Evolutionary conservation across 2,329 filamentous ascomycete genomes (phyloP).

Genomic region (Paraconiothyrium sp.): DNA sequence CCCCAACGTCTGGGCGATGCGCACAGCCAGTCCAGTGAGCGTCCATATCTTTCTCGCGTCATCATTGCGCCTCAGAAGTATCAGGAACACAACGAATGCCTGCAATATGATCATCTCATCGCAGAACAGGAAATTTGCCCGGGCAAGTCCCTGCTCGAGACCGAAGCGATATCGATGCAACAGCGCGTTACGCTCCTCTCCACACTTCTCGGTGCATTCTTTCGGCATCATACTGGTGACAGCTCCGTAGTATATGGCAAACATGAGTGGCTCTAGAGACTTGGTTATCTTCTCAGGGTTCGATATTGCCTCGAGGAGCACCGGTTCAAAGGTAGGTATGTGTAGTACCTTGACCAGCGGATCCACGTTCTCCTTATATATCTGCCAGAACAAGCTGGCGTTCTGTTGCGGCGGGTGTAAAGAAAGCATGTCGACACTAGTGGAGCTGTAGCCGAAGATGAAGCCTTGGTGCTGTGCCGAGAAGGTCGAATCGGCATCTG

Average conservation of each 20-base stretch:
- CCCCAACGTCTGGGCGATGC: slow-evolving; percentile 68
- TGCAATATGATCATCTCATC: slow-evolving; percentile 70
- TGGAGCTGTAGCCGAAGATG: slow-evolving; percentile 76
- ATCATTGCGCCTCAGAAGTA: slow-evolving; percentile 62
- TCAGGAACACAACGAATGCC: slow-evolving; percentile 69
- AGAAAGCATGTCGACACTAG: slow-evolving; percentile 71
- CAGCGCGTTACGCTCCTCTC: slow-evolving; percentile 60
- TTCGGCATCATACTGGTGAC: slow-evolving; percentile 61
- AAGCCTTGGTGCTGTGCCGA: slow-evolving; percentile 73
- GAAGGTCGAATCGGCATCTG: slow-evolving; percentile 48
- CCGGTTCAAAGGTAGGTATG: slow-evolving; percentile 70
- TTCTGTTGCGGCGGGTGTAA: slow-evolving; percentile 73
- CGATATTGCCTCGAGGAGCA: slow-evolving; percentile 68
- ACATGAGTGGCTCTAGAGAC: slow-evolving; percentile 67
- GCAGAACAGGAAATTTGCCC: slow-evolving; percentile 69
- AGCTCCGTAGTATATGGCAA: slow-evolving; percentile 69
- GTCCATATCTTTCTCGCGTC: slow-evolving; percentile 66
- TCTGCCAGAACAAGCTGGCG: slow-evolving; percentile 73
- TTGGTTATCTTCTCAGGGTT: slow-evolving; percentile 68
- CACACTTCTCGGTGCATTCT: slow-evolving; percentile 60
- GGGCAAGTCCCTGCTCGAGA: slow-evolving; percentile 70
- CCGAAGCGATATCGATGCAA: slow-evolving; percentile 69
- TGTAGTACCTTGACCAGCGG: slow-evolving; percentile 77
- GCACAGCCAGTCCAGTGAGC: slow-evolving; percentile 65
- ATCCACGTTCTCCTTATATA: slow-evolving; percentile 78